Base-by-base conservation (phyloP, 2,329 filamentous ascomycete genomes). In the Penicillium hordei region DNA sequence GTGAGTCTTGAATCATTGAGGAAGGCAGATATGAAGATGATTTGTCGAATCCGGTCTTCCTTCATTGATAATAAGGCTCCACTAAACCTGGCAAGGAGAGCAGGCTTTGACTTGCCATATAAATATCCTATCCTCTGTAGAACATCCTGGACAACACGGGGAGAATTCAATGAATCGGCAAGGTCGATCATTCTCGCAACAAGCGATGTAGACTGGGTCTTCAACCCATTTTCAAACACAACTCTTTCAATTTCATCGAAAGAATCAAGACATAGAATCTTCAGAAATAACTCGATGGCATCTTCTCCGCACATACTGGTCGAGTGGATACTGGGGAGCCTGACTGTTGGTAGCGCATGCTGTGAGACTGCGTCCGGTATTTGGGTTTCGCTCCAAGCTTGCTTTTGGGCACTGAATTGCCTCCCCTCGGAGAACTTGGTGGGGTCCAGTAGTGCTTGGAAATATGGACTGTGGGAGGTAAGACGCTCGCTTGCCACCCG, bases 361-460 rank as follows among this genome's bases (percentile, higher is more conserved):
- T 33, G 25, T 48, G 29, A 29, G 21, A 29, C 13, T 10, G 12
- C 15, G 5, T 43, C 33, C 6, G 31, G 34, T 8, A 19, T 34
- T 15, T 44, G 21, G 5, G 34, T 27, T 15, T 55, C 46, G 38
- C 48, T 51, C 42, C 56, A 58, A 8, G 54, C 52, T 59, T 65
- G 46, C 60, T 71, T 65, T 31, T 70, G 68, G 25, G 69, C 63
- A 52, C 66, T 62, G 57, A 78, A 65, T 4, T 65, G 48, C 48
- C 68, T 69, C 6, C 77, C 76, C 58, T 79, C 77, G 2, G 67
- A 68, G 53, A 79, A 79, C 53, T 78, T 79, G 15, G 70, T 63
- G 2, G 75, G 72, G 36, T 79, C 75, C 17, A 79, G 62, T 13
- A 79, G 63, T 21, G 69, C 73, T 21, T 68, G 59, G 50, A 78